Conservation (phyloP, 2,329 filamentous ascomycete genomes). For the Paecilomyces formosus region DNA sequence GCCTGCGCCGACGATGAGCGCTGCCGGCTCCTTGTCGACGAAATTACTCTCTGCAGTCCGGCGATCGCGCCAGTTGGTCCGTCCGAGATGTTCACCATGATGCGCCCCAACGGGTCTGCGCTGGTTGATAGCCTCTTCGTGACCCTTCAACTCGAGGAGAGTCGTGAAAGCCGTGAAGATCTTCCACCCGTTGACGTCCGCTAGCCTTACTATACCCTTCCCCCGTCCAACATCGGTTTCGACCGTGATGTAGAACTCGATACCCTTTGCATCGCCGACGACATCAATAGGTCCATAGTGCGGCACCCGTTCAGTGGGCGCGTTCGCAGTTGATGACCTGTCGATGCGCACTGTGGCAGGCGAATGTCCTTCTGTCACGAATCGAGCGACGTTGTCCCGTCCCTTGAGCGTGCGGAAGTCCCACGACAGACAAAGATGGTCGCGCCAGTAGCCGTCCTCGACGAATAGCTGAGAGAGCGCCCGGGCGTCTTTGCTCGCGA, state of each 20-base stretch:
- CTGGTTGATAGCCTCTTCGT: slow-evolving; percentile 43
- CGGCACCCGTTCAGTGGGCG: slow-evolving; percentile 40
- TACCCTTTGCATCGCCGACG: slow-evolving; percentile 41
- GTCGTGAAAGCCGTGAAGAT: slow-evolving; percentile 58
- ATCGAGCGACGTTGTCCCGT: slow-evolving; percentile 29
- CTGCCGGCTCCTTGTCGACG: slow-evolving; percentile 47
- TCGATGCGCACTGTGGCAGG: slow-evolving; percentile 43
- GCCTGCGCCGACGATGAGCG: slow-evolving; percentile 57
- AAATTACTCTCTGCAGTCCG: slow-evolving; percentile 44
- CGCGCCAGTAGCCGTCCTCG: slow-evolving; percentile 50
- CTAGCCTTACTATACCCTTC: slow-evolving; percentile 49
- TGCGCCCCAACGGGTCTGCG: slow-evolving; percentile 50
- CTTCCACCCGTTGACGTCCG: slow-evolving; percentile 47
- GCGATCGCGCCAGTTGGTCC: slow-evolving; percentile 56
- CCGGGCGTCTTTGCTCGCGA: slow-evolving; percentile 26
- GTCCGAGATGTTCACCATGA: slow-evolving; percentile 45
- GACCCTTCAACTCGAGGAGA: slow-evolving; percentile 47
- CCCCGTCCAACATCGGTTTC: slow-evolving; percentile 50
- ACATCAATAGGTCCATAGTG: slow-evolving; percentile 43
- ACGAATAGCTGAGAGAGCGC: slow-evolving; percentile 40
- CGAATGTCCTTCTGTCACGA: slow-evolving; percentile 31
- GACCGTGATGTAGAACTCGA: slow-evolving; percentile 52
- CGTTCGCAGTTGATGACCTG: slow-evolving; percentile 34
- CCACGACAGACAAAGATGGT: slow-evolving; percentile 51
- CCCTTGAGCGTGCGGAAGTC: slow-evolving; percentile 49